Evolutionary conservation across 1,284 basidiomycete genomes (phyloP).

Genomic region (Cutaneotrichosporon spelunceum): DNA sequence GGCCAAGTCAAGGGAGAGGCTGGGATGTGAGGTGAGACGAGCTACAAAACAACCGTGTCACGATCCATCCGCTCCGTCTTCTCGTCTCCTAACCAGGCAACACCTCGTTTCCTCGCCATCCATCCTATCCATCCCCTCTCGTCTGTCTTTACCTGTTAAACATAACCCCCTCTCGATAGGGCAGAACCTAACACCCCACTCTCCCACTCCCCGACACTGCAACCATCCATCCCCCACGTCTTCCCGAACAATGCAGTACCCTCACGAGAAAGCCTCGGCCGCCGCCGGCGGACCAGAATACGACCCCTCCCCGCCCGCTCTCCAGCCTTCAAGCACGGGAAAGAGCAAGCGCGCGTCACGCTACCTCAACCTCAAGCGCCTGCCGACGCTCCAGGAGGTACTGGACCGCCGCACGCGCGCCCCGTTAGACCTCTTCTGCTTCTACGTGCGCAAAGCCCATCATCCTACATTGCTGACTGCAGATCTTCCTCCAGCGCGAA

Average conservation of each 20-base stretch:
- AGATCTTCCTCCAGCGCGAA: slow-evolving; percentile 81
- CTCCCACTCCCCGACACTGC: background rate
- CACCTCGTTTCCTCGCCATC: no score
- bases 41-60: background rate
- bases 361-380: slow-evolving; percentile 47
- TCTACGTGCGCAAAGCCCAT: slow-evolving; percentile 65
- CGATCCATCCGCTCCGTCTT: background rate
- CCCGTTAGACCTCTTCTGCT: slow-evolving; percentile 96
- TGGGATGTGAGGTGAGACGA: background rate
- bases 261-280: slow-evolving; percentile 11
- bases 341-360: slow-evolving; percentile 39
- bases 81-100: background rate
- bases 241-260: slow-evolving; percentile 4
- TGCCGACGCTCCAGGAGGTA: slow-evolving; percentile 69
- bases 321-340: background rate
- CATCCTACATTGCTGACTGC: background rate
- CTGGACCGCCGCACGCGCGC: slow-evolving; percentile 81
- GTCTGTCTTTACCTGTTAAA: slow-evolving; percentile 5
- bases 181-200: background rate
- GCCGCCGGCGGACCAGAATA: background rate
- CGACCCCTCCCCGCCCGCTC: background rate
- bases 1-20: background rate
- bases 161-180: no score
- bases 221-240: background rate
- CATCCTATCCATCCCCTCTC: background rate